Base-by-base conservation (phyloP, 2,329 filamentous ascomycete genomes). In the Clathrospora elynae region DNA sequence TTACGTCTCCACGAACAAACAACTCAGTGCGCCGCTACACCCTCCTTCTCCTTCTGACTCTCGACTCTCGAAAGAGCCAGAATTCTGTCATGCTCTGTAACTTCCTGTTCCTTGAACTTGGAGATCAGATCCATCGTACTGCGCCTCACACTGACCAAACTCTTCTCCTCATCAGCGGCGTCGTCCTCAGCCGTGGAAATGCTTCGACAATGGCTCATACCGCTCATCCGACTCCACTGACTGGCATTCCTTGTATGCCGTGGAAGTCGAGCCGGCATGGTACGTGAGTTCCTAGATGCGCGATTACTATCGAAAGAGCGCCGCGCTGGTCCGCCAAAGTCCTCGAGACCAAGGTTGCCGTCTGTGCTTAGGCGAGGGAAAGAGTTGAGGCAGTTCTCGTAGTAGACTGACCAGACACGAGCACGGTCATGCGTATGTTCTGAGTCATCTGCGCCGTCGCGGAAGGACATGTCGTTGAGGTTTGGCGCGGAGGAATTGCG, bases 91-190 rank as follows among this genome's bases (percentile, higher is more conserved):
- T 55, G 52, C 45, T 73, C 72, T n/a, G 54, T 52, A 18, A 57
- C 53, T 44, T 73, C 68, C 41, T 65, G 61, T 41, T 67, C 58
- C 40, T 68, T 58, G 42, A 71, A 67, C 34, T 64, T 55, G n/a
- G 60, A 56, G 7, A 72, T 51, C 47, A 74, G 49, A 49, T 73
- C 71, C 58, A 71, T 66, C 6, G 70, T 73, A 49, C 71, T 73
- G n/a, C 58, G 62, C 28, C 71, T 53, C 14, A 71, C 60, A 42
- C 64, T 68, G n/a, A 60, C 56, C 5, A 66, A 51, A 31, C 67
- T 70, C 22, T 42, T 57, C 22, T 53, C 54, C 18, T 63, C 58
- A 1, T 35, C 34, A 14, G 46, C 50, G 3, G 24, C 42, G 16
- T 57, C 51, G 17, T 57, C 53, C 5, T 55, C 48, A 10, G 23